A percentile compares a stretch with the other conserved stretches of the same genome.
These are phyloP conservation scores for Sugiyamaella xylanicola DNA, from an alignment of 1,139 yeast species.

Conservation along the genomic window DNA sequence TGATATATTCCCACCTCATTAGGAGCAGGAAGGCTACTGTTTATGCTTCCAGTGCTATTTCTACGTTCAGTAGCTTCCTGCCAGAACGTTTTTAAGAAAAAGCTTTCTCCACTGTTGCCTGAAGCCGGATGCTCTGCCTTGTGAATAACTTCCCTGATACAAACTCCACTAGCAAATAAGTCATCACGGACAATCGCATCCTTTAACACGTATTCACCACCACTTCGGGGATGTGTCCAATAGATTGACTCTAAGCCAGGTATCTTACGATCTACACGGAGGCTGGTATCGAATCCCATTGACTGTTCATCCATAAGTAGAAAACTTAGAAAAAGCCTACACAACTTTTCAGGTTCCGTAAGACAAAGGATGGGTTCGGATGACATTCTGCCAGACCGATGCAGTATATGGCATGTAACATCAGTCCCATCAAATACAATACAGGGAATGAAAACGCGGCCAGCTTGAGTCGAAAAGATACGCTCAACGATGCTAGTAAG, in stretches of 20 bases:
- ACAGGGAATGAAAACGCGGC: slow-evolving; percentile 10
- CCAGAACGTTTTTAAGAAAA: slow-evolving; percentile 13
- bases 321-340: slow-evolving; percentile 3
- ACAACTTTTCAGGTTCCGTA: slow-evolving; percentile 1
- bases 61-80: slow-evolving; percentile 6
- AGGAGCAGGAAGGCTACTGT: neutral
- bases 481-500: neutral
- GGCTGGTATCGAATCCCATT: slow-evolving; percentile 14
- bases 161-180: neutral
- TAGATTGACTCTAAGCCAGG: slow-evolving; percentile 3
- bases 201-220: slow-evolving; percentile 5
- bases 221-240: slow-evolving; percentile 17
- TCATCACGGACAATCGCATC: neutral
- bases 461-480: slow-evolving; percentile 5
- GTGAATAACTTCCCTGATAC: slow-evolving; percentile 4
- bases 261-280: slow-evolving; percentile 14
- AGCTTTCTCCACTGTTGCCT: neutral
- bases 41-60: slow-evolving; percentile 5
- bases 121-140: neutral
- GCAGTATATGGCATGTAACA: slow-evolving; percentile 2
- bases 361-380: slow-evolving; percentile 7
- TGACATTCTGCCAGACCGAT: slow-evolving; percentile 10
- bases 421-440: neutral
- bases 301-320: slow-evolving; percentile 16
- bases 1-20: slow-evolving; percentile 13